Evolutionary conservation across 495 filamentous ascomycete species (phyloP).

Genomic region (Talaromyces thailandensis): DNA sequence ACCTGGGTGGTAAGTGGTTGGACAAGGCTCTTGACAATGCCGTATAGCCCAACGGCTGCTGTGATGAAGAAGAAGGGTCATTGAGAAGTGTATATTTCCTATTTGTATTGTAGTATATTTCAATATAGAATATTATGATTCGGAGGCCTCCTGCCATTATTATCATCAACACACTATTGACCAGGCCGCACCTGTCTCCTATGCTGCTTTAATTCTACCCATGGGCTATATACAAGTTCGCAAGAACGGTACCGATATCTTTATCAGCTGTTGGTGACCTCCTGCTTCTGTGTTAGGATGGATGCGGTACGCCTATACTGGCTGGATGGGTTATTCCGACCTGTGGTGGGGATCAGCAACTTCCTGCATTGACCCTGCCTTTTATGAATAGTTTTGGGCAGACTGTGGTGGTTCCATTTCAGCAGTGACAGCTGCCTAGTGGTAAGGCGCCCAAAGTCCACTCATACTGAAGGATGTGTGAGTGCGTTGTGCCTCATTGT

Average conservation of each 20-base stretch:
- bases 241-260: no score
- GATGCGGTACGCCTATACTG: slow-evolving; percentile 10
- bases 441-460: not conserved
- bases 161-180: no score
- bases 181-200: no score
- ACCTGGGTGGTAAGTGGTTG: not conserved
- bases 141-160: no score
- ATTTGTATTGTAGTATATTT: no score
- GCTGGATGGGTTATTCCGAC: slow-evolving; percentile 12
- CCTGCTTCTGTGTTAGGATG: slow-evolving; percentile 8
- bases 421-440: slow-evolving; percentile 10
- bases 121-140: no score
- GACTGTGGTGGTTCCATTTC: slow-evolving; percentile 12
- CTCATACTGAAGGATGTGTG: not conserved
- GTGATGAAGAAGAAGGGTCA: no score
- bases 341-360: slow-evolving; percentile 12
- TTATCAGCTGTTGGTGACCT: no score
- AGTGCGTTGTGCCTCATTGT: not conserved
- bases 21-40: not conserved
- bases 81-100: no score
- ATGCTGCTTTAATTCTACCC: no score
- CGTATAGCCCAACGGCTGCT: no score
- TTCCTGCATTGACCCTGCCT: slow-evolving; percentile 12
- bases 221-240: no score
- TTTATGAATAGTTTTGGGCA: slow-evolving; percentile 14